Evolutionary conservation across 1,139 yeast genomes (phyloP).

Genomic region (Insectozyma bohioensis): DNA sequence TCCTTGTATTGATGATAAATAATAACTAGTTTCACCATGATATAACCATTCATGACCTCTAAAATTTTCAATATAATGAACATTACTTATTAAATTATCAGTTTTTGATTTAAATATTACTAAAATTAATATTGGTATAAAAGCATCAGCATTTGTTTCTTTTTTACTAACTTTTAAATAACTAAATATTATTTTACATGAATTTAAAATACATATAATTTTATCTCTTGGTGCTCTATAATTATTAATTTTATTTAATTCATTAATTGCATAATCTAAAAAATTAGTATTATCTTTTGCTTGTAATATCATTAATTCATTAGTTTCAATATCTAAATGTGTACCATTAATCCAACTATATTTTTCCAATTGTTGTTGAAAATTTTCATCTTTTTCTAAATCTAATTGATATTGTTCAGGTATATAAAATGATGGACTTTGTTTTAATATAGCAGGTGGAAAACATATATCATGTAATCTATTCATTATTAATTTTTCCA

Average conservation of each 20-base stretch:
- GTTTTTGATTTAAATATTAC: slow-evolving; percentile 72
- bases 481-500: slow-evolving; percentile 91
- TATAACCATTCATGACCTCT: slow-evolving; percentile 67
- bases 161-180: slow-evolving; percentile 68
- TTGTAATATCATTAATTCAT: slow-evolving; percentile 21
- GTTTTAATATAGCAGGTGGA: slow-evolving; percentile 66
- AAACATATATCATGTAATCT: slow-evolving; percentile 76
- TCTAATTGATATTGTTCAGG: slow-evolving; percentile 44
- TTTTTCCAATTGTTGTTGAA: slow-evolving; percentile 58
- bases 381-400: slow-evolving; percentile 55
- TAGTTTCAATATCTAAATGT: slow-evolving; percentile 76
- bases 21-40: slow-evolving; percentile 86
- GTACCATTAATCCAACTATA: slow-evolving; percentile 74
- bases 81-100: slow-evolving; percentile 65
- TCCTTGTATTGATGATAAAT: slow-evolving; percentile 81
- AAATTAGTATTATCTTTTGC: slow-evolving; percentile 47
- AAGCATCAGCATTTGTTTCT: slow-evolving; percentile 87
- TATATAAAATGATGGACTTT: slow-evolving; percentile 42
- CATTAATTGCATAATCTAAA: slow-evolving; percentile 66
- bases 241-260: slow-evolving; percentile 72
- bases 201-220: slow-evolving; percentile 83
- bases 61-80: slow-evolving; percentile 82
- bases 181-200: slow-evolving; percentile 91
- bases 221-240: slow-evolving; percentile 95
- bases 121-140: slow-evolving; percentile 81